Base-by-base conservation (phyloP, 2,329 filamentous ascomycete species). In the Epichloe gansuensis region DNA sequence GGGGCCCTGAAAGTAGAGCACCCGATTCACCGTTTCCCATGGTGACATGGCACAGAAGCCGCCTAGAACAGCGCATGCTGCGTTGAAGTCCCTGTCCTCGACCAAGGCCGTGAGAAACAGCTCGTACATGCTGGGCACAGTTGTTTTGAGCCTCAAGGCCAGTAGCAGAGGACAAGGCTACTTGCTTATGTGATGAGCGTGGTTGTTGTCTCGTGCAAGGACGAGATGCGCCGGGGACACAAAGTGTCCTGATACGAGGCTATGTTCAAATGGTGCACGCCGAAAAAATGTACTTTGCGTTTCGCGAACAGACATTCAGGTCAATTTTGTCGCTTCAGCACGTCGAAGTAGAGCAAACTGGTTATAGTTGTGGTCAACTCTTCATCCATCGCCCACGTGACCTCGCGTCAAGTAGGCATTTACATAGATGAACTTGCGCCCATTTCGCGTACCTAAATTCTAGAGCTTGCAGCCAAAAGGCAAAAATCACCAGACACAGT, bases 21-120 rank as follows among this genome's bases (percentile, higher is more conserved):
- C 72, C 15, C 78, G 74, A 41, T 74, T 71, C 23, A 77, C 56
- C 2, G 70, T 68, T 52, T 74, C 70, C 58, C 73, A 75, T 1
- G 78, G 73, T 2, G 69, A 67, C 74, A 80, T 81, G 59, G 74
- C 78, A 55, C 76, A 78, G 56, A 80, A 70, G 17, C 80, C 80
- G 53, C 77, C 72, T 6, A 85, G 65, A 9, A 85, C 69, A 1
- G 75, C 71, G 51, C 75, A 72, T 21, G 74, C 75, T 53, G 67
- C 71, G 48, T 68, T 64, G 38, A 78, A 69, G 58, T 81, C 76
- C 54, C 65, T 68, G 52, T 76, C 72, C 17, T 70, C 68, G 51
- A 84, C 71, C 46, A 74, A 62, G 9, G 76, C 73, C 4, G 78
- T 77, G 53, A 83, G 70, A 59, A 81, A 82, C 17, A 83, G 66